phyloP scores from a whole-genome alignment of 768 basidiomycete species.

The Kwoniella heveanensis region DNA sequence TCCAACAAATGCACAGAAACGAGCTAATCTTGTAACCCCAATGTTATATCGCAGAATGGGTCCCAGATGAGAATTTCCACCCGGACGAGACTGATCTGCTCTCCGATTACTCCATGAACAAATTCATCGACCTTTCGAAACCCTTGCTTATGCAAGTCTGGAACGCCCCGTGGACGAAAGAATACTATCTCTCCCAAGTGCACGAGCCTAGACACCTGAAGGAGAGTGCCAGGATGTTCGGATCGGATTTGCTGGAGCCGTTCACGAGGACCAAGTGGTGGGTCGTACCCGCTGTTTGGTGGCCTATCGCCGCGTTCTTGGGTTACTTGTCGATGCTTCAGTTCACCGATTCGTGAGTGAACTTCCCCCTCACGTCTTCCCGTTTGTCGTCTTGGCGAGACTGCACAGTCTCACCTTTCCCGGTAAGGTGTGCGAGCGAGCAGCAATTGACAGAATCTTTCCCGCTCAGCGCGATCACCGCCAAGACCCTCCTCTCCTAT shows the following conservation, averaged over 20 bases:
- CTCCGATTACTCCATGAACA: constrained; percentile 81
- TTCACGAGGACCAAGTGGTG: constrained; percentile 90
- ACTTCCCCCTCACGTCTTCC: too few species aligned
- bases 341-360: constrained; percentile 61
- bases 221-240: constrained; percentile 84
- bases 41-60: constrained; percentile 68
- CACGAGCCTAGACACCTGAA: constrained; percentile 90
- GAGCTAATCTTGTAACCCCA: constrained; percentile 3
- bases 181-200: constrained; percentile 92
- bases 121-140: constrained; percentile 85
- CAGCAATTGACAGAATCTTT: constrained; percentile 51
- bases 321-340: constrained; percentile 73
- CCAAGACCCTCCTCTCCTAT: constrained; percentile 34
- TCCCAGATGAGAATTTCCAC: constrained; percentile 82
- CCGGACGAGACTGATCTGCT: constrained; percentile 83
- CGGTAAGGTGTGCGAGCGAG: too few species aligned
- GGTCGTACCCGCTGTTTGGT: constrained; percentile 87
- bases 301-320: constrained; percentile 78
- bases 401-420: too few species aligned
- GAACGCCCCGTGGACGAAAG: constrained; percentile 72
- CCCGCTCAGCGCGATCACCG: constrained; percentile 56
- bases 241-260: constrained; percentile 76
- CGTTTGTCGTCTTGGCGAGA: too few species aligned
- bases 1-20: too few species aligned
- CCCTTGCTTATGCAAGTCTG: constrained; percentile 84